These are phyloP conservation scores for Viola odorata DNA, from an alignment of 345 rosid genomes.

Conservation along the genomic window DNA sequence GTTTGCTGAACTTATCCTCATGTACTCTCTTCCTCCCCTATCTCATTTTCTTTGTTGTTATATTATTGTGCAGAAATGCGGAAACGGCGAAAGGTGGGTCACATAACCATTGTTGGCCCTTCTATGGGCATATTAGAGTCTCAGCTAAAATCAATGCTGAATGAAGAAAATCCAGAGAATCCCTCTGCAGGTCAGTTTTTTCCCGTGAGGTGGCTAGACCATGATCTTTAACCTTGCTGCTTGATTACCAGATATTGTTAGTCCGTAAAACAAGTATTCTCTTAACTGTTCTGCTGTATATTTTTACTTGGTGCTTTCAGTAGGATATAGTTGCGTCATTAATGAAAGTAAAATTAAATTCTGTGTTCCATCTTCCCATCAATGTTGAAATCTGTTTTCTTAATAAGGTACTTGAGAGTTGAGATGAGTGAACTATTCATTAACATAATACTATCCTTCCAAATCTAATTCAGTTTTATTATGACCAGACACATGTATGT, in stretches of 20 bases:
- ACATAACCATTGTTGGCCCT: slow-evolving; percentile 75
- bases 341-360: no score
- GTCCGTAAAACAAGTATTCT: no score
- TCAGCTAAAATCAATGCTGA: slow-evolving; percentile 47
- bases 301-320: background rate
- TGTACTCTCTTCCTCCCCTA: background rate
- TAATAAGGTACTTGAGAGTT: no score
- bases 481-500: background rate
- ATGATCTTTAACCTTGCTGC: background rate
- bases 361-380: no score
- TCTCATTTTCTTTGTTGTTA: background rate
- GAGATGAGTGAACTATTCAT: background rate
- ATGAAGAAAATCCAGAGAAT: slow-evolving; percentile 33
- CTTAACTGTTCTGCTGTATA: background rate
- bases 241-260: background rate
- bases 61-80: slow-evolving; percentile 58
- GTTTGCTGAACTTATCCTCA: background rate
- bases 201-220: background rate
- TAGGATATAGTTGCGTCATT: no score
- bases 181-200: slow-evolving; percentile 46
- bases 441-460: background rate
- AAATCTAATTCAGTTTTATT: background rate
- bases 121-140: slow-evolving; percentile 62
- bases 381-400: no score
- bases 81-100: slow-evolving; percentile 94